Base-by-base conservation (phyloP, 495 filamentous ascomycete genomes). In the Hypoxylon crocopeplum region DNA sequence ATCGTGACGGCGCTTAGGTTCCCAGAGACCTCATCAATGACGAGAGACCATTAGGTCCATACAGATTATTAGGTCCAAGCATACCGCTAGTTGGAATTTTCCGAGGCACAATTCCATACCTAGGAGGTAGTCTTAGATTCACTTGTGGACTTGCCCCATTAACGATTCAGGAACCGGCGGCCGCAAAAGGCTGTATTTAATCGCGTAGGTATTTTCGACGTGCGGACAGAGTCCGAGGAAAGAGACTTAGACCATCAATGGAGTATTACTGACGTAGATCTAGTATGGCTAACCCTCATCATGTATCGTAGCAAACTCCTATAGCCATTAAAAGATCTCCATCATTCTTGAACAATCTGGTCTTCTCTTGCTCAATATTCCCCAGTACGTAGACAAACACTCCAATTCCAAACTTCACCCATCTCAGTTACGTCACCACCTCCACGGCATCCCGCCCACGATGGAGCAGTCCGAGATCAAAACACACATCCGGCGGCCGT, bases 401-500 rank as follows among this genome's bases (percentile, higher is more conserved):
- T n/a, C 25, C 25, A 29, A 29, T 5, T 5, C 25, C 25, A 10
- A 5, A 29, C 25, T 29, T 29, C 25, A 10, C 25, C 16, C 40
- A 17, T 29, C 40, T 27, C n/a, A n/a, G n/a, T n/a, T n/a, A n/a
- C n/a, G n/a, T n/a, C n/a, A n/a, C 22, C 22, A 15, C 24, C 24
- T 3, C 24, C 24, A 3, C 24, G 24, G 8, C 24, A 27, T 27
- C 24, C 24, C 24, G 3, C 24, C 24, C 12, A 13, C 15, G 12
- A 63, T 58, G 53, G 60, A 63, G 48, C 40, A 58, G 0, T 37
- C 48, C 21, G 36, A 54, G n/a, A 44, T 63, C 13, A 41, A 54
- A 2, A 33, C 42, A n/a, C 53, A 39, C 10, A 44, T 63, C 36
- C 53, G 59, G 7, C 38, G 40, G 27, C 53, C 59, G 1, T 62